phyloP scores from a whole-genome alignment of 768 basidiomycete genomes.

The Calocera cornea region DNA sequence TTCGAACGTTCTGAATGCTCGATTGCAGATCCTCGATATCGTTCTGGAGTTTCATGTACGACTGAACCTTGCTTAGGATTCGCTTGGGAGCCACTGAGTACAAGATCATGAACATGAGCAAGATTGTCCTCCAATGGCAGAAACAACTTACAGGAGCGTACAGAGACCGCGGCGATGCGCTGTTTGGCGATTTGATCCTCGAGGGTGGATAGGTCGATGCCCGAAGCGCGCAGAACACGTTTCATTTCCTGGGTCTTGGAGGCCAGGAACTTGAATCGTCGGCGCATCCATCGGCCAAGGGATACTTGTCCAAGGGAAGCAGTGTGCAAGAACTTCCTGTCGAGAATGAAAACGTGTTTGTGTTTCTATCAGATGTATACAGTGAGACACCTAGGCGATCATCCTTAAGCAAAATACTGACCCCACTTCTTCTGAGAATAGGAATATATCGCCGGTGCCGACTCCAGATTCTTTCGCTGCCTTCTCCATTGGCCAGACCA shows the following conservation, averaged over 20 bases:
- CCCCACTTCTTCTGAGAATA: constrained; percentile 6
- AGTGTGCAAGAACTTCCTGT: constrained; percentile 2
- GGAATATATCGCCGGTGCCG: background rate
- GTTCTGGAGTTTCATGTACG: background rate
- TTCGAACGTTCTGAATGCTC: background rate
- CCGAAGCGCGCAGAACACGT: background rate
- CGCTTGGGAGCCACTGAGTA: background rate
- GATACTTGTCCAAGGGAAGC: background rate
- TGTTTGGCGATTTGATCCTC: background rate
- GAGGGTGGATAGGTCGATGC: background rate
- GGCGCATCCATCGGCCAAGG: background rate
- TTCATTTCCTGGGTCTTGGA: background rate
- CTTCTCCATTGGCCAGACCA: constrained; percentile 10
- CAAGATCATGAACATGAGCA: background rate
- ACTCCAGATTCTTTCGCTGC: constrained; percentile 12
- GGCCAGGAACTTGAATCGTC: background rate
- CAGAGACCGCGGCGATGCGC: background rate
- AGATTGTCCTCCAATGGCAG: background rate
- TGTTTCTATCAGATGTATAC: background rate
- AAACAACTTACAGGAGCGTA: background rate
- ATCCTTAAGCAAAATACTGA: background rate
- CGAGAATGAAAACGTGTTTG: background rate
- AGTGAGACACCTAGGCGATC: no score
- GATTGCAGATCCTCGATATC: background rate
- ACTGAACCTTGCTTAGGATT: background rate